Percentiles rank a stretch among this genome's conserved stretches.
phyloP scores from a whole-genome alignment of 2,329 filamentous ascomycete species.

The Trichoderma afroharzianum region DNA sequence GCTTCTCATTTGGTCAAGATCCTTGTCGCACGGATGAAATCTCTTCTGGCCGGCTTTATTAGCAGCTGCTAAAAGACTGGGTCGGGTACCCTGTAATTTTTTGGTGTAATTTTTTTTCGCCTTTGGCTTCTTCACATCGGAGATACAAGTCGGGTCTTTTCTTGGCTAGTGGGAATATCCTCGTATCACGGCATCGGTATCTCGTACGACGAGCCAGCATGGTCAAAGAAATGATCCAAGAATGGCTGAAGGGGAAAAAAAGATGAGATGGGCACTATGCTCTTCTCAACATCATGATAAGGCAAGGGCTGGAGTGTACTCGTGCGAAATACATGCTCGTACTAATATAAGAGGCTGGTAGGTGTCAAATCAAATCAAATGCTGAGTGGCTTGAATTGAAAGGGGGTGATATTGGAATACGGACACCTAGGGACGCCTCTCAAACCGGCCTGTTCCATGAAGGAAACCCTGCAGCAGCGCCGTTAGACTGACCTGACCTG shows the following conservation, averaged over 20 bases:
- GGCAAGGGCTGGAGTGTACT: neutral
- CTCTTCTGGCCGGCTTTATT: constrained; percentile 9
- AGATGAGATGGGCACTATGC: neutral
- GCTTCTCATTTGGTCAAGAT: constrained; percentile 14
- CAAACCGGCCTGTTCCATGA: neutral
- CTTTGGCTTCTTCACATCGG: neutral
- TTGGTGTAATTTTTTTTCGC: neutral
- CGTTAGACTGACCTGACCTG: neutral
- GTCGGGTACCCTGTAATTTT: constrained; percentile 5
- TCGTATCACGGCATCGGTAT: neutral
- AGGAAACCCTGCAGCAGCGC: neutral
- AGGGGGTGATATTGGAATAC: neutral
- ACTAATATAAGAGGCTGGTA: neutral
- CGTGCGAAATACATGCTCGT: neutral
- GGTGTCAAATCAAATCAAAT: neutral
- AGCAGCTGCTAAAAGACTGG: constrained; percentile 17
- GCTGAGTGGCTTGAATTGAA: neutral
- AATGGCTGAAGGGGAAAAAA: neutral
- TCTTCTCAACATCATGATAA: neutral
- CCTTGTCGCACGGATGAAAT: constrained; percentile 10
- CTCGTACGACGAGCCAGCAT: neutral
- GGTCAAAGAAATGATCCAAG: neutral
- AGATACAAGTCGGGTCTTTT: constrained; percentile 12
- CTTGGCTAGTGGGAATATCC: neutral
- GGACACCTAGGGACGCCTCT: neutral